Conservation (phyloP, 805 yeast species). For the Starmerella bombi region DNA sequence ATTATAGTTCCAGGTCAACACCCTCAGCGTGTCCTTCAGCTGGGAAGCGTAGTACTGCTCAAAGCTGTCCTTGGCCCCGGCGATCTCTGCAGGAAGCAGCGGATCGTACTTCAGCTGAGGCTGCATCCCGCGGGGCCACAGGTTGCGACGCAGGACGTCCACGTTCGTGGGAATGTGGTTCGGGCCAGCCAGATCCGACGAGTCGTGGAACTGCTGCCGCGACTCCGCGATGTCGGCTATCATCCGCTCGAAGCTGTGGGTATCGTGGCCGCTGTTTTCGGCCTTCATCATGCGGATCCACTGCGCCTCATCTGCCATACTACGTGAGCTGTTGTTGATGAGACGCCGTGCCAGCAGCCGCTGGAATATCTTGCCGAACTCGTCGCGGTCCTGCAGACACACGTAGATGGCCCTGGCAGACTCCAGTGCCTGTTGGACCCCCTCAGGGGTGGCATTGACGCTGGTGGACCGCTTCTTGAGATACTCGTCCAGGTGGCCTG, state of each 20-base stretch:
- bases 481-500: conserved; percentile 58
- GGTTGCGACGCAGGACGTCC: conserved; percentile 56
- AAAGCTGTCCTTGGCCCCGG: conserved; percentile 34
- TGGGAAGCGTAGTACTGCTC: conserved; percentile 35
- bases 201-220: conserved; percentile 42
- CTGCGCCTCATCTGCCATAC: conserved; percentile 69
- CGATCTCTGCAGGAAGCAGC: conserved; percentile 33
- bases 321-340: conserved; percentile 69
- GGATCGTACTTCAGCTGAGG: conserved; percentile 11
- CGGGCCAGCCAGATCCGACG: conserved; percentile 37
- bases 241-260: conserved; percentile 67
- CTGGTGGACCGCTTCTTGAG: conserved; percentile 66
- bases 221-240: conserved; percentile 82
- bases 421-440: conserved; percentile 53
- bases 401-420: conserved; percentile 77
- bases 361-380: conserved; percentile 82
- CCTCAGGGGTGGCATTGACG: conserved; percentile 43
- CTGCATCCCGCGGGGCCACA: conserved; percentile 43
- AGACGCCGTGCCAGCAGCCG: conserved; percentile 78
- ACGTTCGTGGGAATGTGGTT: conserved; percentile 34
- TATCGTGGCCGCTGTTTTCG: background rate
- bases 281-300: conserved; percentile 34
- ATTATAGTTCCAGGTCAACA: conserved; percentile 64
- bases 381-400: conserved; percentile 83
- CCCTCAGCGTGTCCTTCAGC: conserved; percentile 26